Conservation (phyloP, 1,284 basidiomycete genomes). For the Dichomitus squalens region DNA sequence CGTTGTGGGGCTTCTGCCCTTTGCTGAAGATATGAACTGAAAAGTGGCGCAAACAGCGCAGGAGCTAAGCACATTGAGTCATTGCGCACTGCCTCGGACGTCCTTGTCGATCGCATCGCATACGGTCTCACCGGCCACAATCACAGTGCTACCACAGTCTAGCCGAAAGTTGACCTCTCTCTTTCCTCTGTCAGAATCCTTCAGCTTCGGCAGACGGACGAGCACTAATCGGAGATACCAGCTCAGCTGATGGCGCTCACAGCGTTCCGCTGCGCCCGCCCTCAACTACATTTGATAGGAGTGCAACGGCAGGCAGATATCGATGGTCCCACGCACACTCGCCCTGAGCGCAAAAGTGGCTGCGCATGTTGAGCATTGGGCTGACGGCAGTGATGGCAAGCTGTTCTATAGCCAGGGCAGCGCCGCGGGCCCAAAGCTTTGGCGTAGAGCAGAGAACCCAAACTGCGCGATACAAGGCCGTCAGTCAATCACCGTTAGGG, state of each 20-base stretch:
- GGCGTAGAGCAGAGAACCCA: no score
- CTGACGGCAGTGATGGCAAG: no score
- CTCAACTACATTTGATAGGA: conserved; percentile 1
- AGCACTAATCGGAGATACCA: not conserved
- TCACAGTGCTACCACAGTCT: not conserved
- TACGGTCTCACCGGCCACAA: conserved; percentile 4
- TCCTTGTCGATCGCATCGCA: conserved; percentile 4
- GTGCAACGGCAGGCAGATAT: not conserved
- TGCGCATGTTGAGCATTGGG: no score
- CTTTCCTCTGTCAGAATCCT: not conserved
- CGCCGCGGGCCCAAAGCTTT: no score
- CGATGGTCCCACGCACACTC: not conserved
- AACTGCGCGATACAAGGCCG: no score
- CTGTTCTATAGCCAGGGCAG: no score
- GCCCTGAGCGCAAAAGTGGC: no score
- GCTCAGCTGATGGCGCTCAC: conserved; percentile 1
- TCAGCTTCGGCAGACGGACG: not conserved
- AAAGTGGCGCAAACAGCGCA: not conserved
- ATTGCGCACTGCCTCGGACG: conserved; percentile 2
- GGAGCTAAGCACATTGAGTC: not conserved
- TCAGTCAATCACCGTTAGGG: no score
- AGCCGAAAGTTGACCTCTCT: not conserved
- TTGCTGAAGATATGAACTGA: no score
- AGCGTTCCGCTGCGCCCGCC: not conserved
- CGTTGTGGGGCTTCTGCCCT: no score